Evolutionary conservation across 805 yeast species (phyloP).

Genomic region (Ogataea angusta): DNA sequence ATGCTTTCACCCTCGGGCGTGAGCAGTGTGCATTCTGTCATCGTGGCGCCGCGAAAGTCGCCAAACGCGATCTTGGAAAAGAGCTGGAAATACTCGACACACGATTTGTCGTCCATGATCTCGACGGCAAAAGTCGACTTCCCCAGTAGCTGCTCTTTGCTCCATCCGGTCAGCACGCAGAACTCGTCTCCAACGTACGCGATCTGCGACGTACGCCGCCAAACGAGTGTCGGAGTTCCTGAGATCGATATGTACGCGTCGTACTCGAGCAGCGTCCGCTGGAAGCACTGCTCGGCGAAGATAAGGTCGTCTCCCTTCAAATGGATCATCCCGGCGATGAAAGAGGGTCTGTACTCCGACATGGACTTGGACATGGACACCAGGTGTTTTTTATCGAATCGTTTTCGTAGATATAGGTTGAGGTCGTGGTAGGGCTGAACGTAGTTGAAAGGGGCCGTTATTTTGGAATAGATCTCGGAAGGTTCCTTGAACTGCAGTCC

Average conservation of each 20-base stretch:
- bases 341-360: slow-evolving; percentile 89
- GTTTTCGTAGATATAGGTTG: slow-evolving; percentile 62
- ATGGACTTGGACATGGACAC: slow-evolving; percentile 82
- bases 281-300: slow-evolving; percentile 95
- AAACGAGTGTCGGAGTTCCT: slow-evolving; percentile 92
- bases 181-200: slow-evolving; percentile 96
- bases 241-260: slow-evolving; percentile 77
- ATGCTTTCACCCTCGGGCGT: slow-evolving; percentile 55
- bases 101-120: slow-evolving; percentile 82
- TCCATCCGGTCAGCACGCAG: slow-evolving; percentile 89
- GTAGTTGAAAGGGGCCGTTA: slow-evolving; percentile 76
- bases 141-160: slow-evolving; percentile 60
- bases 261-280: slow-evolving; percentile 84
- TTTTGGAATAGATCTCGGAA: slow-evolving; percentile 73
- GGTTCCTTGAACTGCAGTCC: slow-evolving; percentile 58
- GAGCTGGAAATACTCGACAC: slow-evolving; percentile 81
- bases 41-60: slow-evolving; percentile 84
- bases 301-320: slow-evolving; percentile 87
- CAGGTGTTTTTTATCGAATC: slow-evolving; percentile 62
- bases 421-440: slow-evolving; percentile 88
- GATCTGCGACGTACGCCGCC: slow-evolving; percentile 95
- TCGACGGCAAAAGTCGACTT: slow-evolving; percentile 75
- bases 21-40: slow-evolving; percentile 78
- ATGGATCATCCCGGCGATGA: slow-evolving; percentile 87
- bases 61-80: slow-evolving; percentile 86